Base-by-base conservation (phyloP, 108 stramenopile species). In the Epipyxis sp. region DNA sequence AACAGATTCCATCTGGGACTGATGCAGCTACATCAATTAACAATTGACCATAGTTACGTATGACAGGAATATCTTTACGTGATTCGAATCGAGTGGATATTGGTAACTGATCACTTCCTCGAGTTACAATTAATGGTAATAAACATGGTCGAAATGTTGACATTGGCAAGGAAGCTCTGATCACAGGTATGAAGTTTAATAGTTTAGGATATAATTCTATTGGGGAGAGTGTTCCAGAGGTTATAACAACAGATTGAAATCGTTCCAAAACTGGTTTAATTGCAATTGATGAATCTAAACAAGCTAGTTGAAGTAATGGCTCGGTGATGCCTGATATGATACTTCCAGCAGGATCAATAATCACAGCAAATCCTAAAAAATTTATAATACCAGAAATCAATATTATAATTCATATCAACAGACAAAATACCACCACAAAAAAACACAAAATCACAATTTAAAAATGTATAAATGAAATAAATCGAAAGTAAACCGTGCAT, bases 161-260 rank as follows among this genome's bases (percentile, higher is more conserved):
- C 98, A 99, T 99, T 59, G 89, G 88, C 29, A 99, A 87, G n/a
- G 94, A 92, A 77, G 89, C 91, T 6, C 91, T 90, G 10, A 99
- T 90, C 46, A 92, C 92, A 1, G 98, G 98, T 59, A 91, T 88
- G 83, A 99, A 99, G 77, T 96, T 92, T 35, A 99, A 87, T 43
- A 99, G 88, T 80, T 95, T 97, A 6, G 98, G 97, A 80, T 99
- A 99, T 79, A 99, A 87, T 79, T 99, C 97, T 76, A 99, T 94
- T 1, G 98, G 98, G 0, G 94, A 95, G 34, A 99, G 88, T 1
- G 98, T 99, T 0, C 98, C 98, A 0, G 93, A 94, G 6, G 97
- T 99, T 76, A 99, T 96, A 35, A 99, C 97, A 59, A 37, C 68
- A 62, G 92, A 94, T 29, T 90, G 89, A 82, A 98, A 99, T 43